Conservation (phyloP, 495 filamentous ascomycete species). For the Evernia prunastri region DNA sequence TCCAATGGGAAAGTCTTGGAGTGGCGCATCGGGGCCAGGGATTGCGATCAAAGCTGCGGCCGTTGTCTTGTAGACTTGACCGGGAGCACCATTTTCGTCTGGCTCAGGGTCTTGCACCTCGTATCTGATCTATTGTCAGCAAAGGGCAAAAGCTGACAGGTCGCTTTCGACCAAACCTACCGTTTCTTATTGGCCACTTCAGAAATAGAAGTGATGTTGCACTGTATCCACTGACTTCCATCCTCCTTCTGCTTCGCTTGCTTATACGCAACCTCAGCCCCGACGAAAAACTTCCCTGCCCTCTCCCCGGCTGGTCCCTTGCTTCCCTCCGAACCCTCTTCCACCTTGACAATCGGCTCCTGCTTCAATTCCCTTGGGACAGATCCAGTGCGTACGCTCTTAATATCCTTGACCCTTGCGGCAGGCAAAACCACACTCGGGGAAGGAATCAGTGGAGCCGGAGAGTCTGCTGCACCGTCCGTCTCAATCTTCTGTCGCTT, state of each 20-base stretch:
- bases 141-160: conserved; percentile 6
- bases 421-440: conserved; percentile 39
- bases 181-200: conserved; percentile 80
- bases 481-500: conserved; percentile 60
- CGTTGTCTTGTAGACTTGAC: conserved; percentile 68
- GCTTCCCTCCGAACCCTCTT: conserved; percentile 48
- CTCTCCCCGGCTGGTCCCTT: conserved; percentile 47
- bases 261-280: conserved; percentile 81
- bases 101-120: conserved; percentile 92
- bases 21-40: conserved; percentile 48
- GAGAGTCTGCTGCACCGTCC: conserved; percentile 62
- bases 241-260: conserved; percentile 67
- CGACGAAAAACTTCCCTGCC: conserved; percentile 53
- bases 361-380: conserved; percentile 43
- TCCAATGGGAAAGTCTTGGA: conserved; percentile 68
- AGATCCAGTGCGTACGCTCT: conserved; percentile 46
- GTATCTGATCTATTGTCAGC: conserved; percentile 51
- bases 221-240: conserved; percentile 80
- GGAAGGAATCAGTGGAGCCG: conserved; percentile 49
- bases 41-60: conserved; percentile 82
- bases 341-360: conserved; percentile 44
- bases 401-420: conserved; percentile 38
- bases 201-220: conserved; percentile 73
- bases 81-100: conserved; percentile 66
- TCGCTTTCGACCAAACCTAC: conserved; percentile 34